A percentile compares a stretch with the other conserved stretches of the same genome.
These are phyloP conservation scores for Trichosanthes cucumerina DNA, from an alignment of 306 rosid species.

Conservation along the genomic window DNA sequence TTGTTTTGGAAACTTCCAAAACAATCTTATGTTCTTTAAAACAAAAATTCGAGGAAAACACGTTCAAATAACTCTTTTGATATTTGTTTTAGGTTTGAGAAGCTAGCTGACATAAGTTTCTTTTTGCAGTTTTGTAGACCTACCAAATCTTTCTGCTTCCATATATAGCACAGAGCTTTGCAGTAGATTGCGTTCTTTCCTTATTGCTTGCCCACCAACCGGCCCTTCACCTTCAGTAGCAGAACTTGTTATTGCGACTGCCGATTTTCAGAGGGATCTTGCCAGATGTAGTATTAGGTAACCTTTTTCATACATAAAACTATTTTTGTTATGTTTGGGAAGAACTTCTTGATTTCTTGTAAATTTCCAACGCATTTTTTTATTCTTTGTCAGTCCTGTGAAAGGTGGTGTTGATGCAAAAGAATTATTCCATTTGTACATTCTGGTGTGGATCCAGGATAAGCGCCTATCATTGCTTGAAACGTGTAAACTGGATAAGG, in stretches of 20 bases:
- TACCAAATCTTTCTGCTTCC: slow-evolving; percentile 85
- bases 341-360: not conserved
- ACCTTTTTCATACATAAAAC: slow-evolving; percentile 11
- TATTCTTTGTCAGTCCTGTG: slow-evolving; percentile 43
- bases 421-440: slow-evolving; percentile 87
- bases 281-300: slow-evolving; percentile 65
- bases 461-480: slow-evolving; percentile 78
- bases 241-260: slow-evolving; percentile 81
- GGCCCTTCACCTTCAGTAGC: slow-evolving; percentile 86
- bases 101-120: slow-evolving; percentile 17
- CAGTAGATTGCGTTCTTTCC: slow-evolving; percentile 75
- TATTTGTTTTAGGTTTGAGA: slow-evolving; percentile 7
- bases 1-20: not conserved
- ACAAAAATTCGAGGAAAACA: not conserved
- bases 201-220: slow-evolving; percentile 84
- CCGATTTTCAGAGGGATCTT: slow-evolving; percentile 92
- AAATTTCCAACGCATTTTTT: slow-evolving; percentile 5
- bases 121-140: slow-evolving; percentile 73
- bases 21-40: not conserved
- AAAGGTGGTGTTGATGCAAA: slow-evolving; percentile 96
- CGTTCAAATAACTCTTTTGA: not conserved
- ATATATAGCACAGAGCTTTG: slow-evolving; percentile 91
- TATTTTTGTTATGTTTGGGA: not conserved
- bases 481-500: slow-evolving; percentile 90
- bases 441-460: slow-evolving; percentile 91